Evolutionary conservation across 345 rosid genomes (phyloP).

Genomic region (Geranium rotundifolium): DNA sequence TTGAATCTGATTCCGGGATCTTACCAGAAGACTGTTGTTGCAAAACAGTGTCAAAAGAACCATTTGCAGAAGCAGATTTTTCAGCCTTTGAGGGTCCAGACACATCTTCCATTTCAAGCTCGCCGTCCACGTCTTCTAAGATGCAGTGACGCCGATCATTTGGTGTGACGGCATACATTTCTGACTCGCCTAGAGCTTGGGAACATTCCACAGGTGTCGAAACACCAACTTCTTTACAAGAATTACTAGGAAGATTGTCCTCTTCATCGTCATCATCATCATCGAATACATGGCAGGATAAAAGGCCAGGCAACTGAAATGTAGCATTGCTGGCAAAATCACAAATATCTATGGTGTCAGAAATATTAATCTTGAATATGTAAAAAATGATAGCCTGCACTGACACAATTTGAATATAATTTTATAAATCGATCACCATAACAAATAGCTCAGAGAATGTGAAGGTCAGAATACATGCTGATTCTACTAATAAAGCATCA

Average conservation of each 20-base stretch:
- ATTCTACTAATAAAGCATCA: background rate
- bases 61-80: slow-evolving; percentile 12
- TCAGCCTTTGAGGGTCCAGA: slow-evolving; percentile 60
- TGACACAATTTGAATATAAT: background rate
- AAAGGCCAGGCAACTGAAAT: slow-evolving; percentile 72
- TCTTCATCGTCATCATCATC: slow-evolving; percentile 36
- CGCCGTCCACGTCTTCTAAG: slow-evolving; percentile 75
- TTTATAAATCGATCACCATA: background rate
- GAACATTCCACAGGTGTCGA: slow-evolving; percentile 27
- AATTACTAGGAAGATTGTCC: slow-evolving; percentile 39
- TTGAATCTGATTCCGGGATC: slow-evolving; percentile 21
- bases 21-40: slow-evolving; percentile 23
- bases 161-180: slow-evolving; percentile 29
- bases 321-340: slow-evolving; percentile 59
- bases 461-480: background rate
- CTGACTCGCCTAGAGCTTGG: slow-evolving; percentile 33
- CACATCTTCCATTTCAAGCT: slow-evolving; percentile 82
- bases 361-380: slow-evolving; percentile 5
- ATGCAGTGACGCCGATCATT: slow-evolving; percentile 58
- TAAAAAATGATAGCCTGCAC: background rate
- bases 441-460: background rate
- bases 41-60: slow-evolving; percentile 22
- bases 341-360: slow-evolving; percentile 10
- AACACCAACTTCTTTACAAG: slow-evolving; percentile 26
- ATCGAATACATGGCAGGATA: slow-evolving; percentile 49